Percentiles rank a stretch among this genome's conserved stretches.
Evolutionary conservation across 1,284 basidiomycete species (phyloP).

Genomic region (Meira nashicola): DNA sequence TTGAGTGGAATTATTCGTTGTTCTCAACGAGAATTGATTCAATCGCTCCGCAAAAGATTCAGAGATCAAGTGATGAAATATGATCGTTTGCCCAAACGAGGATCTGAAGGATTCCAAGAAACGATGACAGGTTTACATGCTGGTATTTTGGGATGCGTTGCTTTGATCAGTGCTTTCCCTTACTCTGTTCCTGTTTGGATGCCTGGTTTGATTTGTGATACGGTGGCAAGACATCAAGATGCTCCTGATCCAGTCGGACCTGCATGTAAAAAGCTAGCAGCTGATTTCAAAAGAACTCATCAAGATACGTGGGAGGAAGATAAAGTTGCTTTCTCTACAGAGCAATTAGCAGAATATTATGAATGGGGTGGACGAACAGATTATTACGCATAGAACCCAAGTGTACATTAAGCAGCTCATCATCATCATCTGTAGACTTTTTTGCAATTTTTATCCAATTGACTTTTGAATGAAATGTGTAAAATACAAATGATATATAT

Average conservation of each 20-base stretch:
- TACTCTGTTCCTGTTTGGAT: constrained; percentile 80
- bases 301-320: constrained; percentile 84
- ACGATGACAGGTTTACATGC: constrained; percentile 75
- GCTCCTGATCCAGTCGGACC: constrained; percentile 88
- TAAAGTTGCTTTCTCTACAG: constrained; percentile 80
- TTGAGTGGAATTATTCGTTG: constrained; percentile 85
- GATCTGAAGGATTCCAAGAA: constrained; percentile 66
- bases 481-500: no score
- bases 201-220: constrained; percentile 66
- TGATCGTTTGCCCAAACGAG: constrained; percentile 58
- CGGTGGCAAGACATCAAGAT: constrained; percentile 73
- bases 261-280: constrained; percentile 80
- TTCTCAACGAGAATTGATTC: constrained; percentile 81
- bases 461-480: no score
- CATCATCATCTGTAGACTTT: no score
- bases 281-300: constrained; percentile 72
- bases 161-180: constrained; percentile 73
- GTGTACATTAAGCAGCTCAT: no score
- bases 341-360: constrained; percentile 42
- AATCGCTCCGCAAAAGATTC: constrained; percentile 59
- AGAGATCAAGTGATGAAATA: constrained; percentile 32
- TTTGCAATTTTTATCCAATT: no score
- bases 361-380: constrained; percentile 49
- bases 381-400: constrained; percentile 40
- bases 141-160: constrained; percentile 78